These are phyloP conservation scores for Buxus sempervirens DNA, from an alignment of 164 flowering plant species.

Conservation along the genomic window DNA sequence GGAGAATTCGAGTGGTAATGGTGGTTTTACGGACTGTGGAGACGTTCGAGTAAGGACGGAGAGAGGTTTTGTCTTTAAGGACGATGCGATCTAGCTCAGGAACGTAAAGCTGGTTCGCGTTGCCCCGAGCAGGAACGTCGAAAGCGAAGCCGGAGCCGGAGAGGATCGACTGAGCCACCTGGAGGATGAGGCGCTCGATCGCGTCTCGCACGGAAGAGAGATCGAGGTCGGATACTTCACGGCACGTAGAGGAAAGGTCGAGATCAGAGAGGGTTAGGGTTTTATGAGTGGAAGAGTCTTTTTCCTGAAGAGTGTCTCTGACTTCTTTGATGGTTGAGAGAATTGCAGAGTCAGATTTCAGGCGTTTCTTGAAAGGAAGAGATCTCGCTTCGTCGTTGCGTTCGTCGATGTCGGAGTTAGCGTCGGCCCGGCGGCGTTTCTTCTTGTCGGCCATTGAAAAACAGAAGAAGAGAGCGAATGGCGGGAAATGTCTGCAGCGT, in stretches of 20 bases:
- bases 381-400: neutral
- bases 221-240: constrained; percentile 81
- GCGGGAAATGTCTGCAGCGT: constrained; percentile 20
- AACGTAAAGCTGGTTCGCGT: constrained; percentile 87
- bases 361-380: constrained; percentile 56
- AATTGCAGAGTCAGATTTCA: constrained; percentile 58
- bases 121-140: constrained; percentile 76
- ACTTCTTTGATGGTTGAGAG: constrained; percentile 40
- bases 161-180: constrained; percentile 62
- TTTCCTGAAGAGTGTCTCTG: constrained; percentile 13
- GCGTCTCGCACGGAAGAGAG: constrained; percentile 61
- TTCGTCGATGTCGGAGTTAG: constrained; percentile 23
- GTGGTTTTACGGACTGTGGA: constrained; percentile 84
- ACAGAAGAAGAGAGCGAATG: constrained; percentile 5
- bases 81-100: constrained; percentile 98
- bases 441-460: constrained; percentile 57
- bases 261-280: constrained; percentile 70
- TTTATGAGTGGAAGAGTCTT: constrained; percentile 36
- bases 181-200: constrained; percentile 53
- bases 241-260: constrained; percentile 62
- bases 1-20: constrained; percentile 67
- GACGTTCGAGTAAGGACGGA: constrained; percentile 62
- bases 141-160: constrained; percentile 75
- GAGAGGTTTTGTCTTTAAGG: constrained; percentile 67
- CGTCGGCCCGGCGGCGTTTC: constrained; percentile 40